Percentiles rank a stretch among this genome's conserved stretches.
Evolutionary conservation across 176 grass and related monocot genomes (phyloP).

Genomic region (Paspalum notatum): DNA sequence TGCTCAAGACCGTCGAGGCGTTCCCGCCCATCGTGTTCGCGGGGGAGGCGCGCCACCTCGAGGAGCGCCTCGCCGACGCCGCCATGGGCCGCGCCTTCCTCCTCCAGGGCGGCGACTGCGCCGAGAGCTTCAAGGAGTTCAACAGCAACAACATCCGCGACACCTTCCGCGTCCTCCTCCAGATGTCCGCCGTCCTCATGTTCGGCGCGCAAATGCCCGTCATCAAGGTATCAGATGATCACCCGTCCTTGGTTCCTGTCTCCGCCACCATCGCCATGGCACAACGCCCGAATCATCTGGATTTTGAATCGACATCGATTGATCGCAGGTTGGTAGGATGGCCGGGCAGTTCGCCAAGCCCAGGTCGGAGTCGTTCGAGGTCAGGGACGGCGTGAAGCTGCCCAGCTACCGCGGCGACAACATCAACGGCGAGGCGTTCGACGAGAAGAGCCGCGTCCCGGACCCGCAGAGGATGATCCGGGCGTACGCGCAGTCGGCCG

Average conservation of each 20-base stretch:
- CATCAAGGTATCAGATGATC: slow-evolving; percentile 58
- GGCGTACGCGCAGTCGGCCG: slow-evolving; percentile 65
- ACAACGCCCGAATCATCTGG: no score
- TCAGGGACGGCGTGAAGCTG: slow-evolving; percentile 59
- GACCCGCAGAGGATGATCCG: slow-evolving; percentile 74
- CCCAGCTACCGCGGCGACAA: slow-evolving; percentile 70
- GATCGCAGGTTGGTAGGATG: slow-evolving; percentile 59
- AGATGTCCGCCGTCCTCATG: slow-evolving; percentile 78
- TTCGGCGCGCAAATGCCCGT: slow-evolving; percentile 70
- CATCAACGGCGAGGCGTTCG: slow-evolving; percentile 70
- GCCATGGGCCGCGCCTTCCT: slow-evolving; percentile 63
- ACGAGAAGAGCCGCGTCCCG: slow-evolving; percentile 67
- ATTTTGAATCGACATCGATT: no score
- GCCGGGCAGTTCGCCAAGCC: slow-evolving; percentile 77
- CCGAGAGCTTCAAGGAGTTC: slow-evolving; percentile 86
- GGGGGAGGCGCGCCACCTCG: slow-evolving; percentile 63
- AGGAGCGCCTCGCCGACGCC: slow-evolving; percentile 65
- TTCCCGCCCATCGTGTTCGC: slow-evolving; percentile 77
- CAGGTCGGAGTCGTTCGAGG: slow-evolving; percentile 56
- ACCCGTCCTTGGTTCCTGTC: no score
- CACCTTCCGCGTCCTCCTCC: slow-evolving; percentile 70
- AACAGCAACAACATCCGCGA: slow-evolving; percentile 74
- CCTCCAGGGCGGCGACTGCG: slow-evolving; percentile 77
- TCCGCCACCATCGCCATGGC: background rate
- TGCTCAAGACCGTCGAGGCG: slow-evolving; percentile 63